phyloP scores from a whole-genome alignment of 2,329 filamentous ascomycete genomes.

The Diaporthe sp. region DNA sequence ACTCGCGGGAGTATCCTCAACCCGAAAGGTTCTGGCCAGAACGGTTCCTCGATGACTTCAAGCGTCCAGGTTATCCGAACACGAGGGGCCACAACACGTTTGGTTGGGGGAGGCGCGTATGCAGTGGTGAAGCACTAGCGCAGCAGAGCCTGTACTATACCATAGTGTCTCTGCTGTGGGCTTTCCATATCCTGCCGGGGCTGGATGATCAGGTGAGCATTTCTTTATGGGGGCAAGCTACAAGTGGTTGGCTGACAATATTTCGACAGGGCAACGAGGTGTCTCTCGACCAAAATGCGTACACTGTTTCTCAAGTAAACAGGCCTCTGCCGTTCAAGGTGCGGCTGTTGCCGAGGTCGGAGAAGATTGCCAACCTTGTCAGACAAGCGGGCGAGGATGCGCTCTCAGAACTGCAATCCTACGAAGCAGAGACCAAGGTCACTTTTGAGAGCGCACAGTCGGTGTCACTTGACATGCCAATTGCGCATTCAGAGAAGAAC shows the following conservation, averaged over 20 bases:
- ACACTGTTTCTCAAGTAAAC: background rate
- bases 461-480: background rate
- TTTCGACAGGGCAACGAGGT: background rate
- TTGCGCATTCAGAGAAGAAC: background rate
- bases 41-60: background rate
- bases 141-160: background rate
- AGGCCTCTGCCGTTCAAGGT: background rate
- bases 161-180: background rate
- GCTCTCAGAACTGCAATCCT: background rate
- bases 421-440: background rate
- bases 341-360: background rate
- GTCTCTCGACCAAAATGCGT: background rate
- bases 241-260: background rate
- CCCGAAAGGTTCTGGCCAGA: constrained; percentile 7
- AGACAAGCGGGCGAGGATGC: background rate
- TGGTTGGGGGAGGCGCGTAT: background rate
- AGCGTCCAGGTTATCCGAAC: background rate
- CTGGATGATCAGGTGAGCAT: background rate
- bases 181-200: background rate
- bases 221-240: too few relatives aligned
- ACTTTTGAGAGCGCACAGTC: background rate
- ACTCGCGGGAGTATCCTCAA: background rate
- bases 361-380: background rate
- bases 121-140: background rate
- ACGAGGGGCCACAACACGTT: background rate